A percentile compares a stretch with the other conserved stretches of the same genome.
Conservation (phyloP, 108 stramenopile genomes). For the Nitzschia sp. region DNA sequence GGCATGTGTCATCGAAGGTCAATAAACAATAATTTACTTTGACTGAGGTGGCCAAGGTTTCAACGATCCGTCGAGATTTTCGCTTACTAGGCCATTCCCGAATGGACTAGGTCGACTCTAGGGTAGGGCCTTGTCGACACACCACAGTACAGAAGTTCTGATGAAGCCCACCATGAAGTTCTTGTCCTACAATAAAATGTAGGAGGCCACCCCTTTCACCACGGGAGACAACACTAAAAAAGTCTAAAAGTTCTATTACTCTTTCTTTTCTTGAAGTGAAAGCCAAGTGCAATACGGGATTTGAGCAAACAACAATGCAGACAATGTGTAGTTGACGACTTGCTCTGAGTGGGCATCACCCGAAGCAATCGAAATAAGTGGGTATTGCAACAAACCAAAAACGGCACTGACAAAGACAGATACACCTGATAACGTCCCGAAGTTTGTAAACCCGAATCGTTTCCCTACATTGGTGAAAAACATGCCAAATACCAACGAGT, state of each 20-base stretch:
- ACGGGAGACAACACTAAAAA: too few species aligned
- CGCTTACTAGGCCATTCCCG: too few species aligned
- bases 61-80: too few species aligned
- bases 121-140: too few species aligned
- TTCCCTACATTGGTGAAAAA: constrained; percentile 49
- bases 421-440: constrained; percentile 44
- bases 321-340: constrained; percentile 27
- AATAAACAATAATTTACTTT: too few species aligned
- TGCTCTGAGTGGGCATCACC: constrained; percentile 15
- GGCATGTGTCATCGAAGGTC: too few species aligned
- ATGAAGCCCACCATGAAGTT: background rate
- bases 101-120: too few species aligned
- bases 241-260: background rate
- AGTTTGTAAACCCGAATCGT: constrained; percentile 44
- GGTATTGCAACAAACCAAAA: constrained; percentile 39
- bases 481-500: constrained; percentile 42
- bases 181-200: too few species aligned
- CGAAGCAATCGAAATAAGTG: constrained; percentile 34
- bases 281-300: constrained; percentile 46
- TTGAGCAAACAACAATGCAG: constrained; percentile 18
- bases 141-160: too few species aligned
- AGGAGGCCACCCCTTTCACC: too few species aligned
- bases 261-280: background rate
- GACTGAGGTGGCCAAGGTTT: too few species aligned
- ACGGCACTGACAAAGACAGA: constrained; percentile 36